Evolutionary conservation across 345 rosid genomes (phyloP).

Genomic region (Sisymbrium irio): DNA sequence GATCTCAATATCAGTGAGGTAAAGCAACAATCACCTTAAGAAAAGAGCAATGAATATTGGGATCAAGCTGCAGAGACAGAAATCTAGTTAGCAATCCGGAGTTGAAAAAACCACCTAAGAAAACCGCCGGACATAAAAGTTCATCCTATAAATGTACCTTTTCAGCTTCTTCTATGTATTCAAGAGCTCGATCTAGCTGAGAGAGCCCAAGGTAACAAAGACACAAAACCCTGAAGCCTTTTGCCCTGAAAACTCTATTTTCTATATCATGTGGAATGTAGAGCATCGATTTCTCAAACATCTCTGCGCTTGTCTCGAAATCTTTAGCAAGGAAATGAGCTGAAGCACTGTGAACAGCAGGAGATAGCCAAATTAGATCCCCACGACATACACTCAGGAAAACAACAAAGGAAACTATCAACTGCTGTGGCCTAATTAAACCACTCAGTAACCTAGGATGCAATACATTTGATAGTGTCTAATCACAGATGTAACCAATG

Average conservation of each 20-base stretch:
- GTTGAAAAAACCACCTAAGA: not conserved
- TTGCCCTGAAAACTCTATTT: slow-evolving; percentile 71
- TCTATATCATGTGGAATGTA: slow-evolving; percentile 70
- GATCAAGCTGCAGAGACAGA: slow-evolving; percentile 74
- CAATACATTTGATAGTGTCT: not conserved
- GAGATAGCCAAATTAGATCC: slow-evolving; percentile 16
- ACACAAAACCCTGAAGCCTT: slow-evolving; percentile 91
- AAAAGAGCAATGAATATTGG: slow-evolving; percentile 74
- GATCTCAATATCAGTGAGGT: not conserved
- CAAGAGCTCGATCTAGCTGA: slow-evolving; percentile 83
- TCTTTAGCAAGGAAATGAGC: slow-evolving; percentile 73
- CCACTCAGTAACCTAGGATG: not conserved
- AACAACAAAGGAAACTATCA: slow-evolving; percentile 4
- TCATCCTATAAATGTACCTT: slow-evolving; percentile 47
- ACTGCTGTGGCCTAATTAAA: not conserved
- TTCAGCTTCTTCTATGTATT: slow-evolving; percentile 84
- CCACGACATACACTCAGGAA: not conserved
- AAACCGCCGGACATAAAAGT: not conserved
- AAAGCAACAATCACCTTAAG: slow-evolving; percentile 63
- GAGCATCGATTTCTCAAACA: slow-evolving; percentile 94
- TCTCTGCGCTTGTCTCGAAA: slow-evolving; percentile 71
- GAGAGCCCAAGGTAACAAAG: slow-evolving; percentile 83
- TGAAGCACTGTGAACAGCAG: slow-evolving; percentile 62
- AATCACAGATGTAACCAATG: not conserved
- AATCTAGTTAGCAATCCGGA: slow-evolving; percentile 13